Conservation (phyloP, 768 basidiomycete genomes). For the Lactarius indigo region DNA sequence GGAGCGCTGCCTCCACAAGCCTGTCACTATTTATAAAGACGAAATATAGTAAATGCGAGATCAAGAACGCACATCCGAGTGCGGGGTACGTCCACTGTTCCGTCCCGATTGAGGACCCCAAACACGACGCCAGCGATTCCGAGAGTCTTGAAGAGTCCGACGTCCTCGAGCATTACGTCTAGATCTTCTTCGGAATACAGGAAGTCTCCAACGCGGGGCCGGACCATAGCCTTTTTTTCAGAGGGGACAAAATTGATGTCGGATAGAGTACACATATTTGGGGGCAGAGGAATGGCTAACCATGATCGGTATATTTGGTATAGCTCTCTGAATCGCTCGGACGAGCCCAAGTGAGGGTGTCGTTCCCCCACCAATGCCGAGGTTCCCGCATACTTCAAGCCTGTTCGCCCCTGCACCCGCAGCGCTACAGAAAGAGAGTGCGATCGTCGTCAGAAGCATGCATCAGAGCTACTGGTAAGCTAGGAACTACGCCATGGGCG, state of each 20-base stretch:
- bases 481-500: neutral
- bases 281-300: constrained; percentile 35
- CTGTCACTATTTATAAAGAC: constrained; percentile 31
- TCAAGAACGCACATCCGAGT: constrained; percentile 43
- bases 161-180: constrained; percentile 72
- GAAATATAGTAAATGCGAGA: neutral
- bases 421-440: constrained; percentile 44
- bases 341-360: constrained; percentile 80
- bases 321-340: constrained; percentile 47
- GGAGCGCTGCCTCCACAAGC: constrained; percentile 53
- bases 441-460: neutral
- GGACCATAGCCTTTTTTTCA: constrained; percentile 75
- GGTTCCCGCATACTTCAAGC: constrained; percentile 71
- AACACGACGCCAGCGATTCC: constrained; percentile 66
- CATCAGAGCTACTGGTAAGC: neutral
- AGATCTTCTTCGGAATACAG: constrained; percentile 64
- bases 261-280: neutral
- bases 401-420: constrained; percentile 68
- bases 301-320: constrained; percentile 61
- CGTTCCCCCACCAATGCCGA: constrained; percentile 72
- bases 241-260: too few species aligned
- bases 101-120: constrained; percentile 54
- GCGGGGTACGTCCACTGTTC: constrained; percentile 59
- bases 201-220: constrained; percentile 79
- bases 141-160: constrained; percentile 52